Conservation (phyloP, 2,329 filamentous ascomycete species). For the Zymoseptoria passerinii region DNA sequence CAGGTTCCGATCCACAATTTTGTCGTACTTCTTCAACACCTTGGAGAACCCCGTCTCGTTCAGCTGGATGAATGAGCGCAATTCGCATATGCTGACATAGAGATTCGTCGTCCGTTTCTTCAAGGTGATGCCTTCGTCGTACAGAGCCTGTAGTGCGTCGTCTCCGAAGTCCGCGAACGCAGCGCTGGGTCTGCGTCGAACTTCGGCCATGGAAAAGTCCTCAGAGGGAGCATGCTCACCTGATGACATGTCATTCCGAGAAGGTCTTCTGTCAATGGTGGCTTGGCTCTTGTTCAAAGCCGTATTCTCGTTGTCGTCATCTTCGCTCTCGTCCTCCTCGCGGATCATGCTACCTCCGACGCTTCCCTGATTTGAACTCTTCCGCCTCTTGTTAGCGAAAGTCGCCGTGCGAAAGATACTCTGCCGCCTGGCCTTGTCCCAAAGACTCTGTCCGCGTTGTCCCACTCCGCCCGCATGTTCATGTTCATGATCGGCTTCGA, state of each 20-base stretch:
- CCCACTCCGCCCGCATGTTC: conserved; percentile 20
- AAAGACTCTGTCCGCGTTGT: conserved; percentile 25
- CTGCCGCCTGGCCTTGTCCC: conserved; percentile 27
- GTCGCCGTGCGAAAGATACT: conserved; percentile 48
- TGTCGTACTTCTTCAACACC: conserved; percentile 97
- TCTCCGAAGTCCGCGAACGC: conserved; percentile 73
- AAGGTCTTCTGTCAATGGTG: conserved; percentile 15
- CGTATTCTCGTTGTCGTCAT: conserved; percentile 48
- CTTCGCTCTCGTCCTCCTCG: conserved; percentile 47
- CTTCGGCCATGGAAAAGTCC: conserved; percentile 20
- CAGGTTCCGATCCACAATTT: conserved; percentile 77
- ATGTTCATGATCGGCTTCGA: conserved; percentile 47
- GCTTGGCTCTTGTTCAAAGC: conserved; percentile 33
- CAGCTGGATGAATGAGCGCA: conserved; percentile 91
- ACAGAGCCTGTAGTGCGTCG: conserved; percentile 60
- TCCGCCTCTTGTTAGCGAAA: conserved; percentile 34
- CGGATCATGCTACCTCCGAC: conserved; percentile 41
- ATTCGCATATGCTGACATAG: conserved; percentile 87
- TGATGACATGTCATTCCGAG: conserved; percentile 12
- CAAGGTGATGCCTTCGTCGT: conserved; percentile 68
- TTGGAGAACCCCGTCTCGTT: conserved; percentile 96
- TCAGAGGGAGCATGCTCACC: conserved; percentile 13
- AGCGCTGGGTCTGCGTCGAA: conserved; percentile 56
- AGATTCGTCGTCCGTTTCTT: conserved; percentile 84
- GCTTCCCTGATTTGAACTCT: conserved; percentile 36